Percentiles rank a stretch among this genome's conserved stretches.
Evolutionary conservation across 768 basidiomycete genomes (phyloP).

Genomic region (Boletellus sp.): DNA sequence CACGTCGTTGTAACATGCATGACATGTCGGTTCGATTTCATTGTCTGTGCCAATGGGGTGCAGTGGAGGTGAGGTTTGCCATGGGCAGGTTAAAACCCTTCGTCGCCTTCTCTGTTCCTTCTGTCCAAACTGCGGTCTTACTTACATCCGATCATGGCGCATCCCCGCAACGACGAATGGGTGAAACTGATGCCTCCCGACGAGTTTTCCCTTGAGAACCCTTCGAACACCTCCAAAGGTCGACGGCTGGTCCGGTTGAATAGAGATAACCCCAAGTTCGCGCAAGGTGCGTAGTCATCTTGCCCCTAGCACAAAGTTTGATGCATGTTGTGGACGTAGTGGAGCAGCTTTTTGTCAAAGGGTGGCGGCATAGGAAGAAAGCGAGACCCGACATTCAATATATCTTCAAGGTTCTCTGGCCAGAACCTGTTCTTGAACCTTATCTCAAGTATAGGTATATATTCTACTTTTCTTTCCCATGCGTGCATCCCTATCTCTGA

Average conservation of each 20-base stretch:
- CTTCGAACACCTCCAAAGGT: conserved; percentile 35
- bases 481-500: conserved; percentile 9
- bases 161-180: conserved; percentile 24
- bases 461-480: conserved; percentile 18
- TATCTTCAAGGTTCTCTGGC: conserved; percentile 50
- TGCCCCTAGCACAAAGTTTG: neutral
- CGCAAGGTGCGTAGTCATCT: conserved; percentile 36
- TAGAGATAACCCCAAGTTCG: conserved; percentile 33
- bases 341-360: conserved; percentile 46
- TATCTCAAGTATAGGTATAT: conserved; percentile 47
- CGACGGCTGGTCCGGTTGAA: conserved; percentile 42
- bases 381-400: conserved; percentile 44
- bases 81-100: conserved; percentile 20
- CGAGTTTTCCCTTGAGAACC: conserved; percentile 39
- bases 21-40: conserved; percentile 2
- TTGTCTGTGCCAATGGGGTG: conserved; percentile 18
- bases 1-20: conserved; percentile 16
- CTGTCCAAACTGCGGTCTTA: neutral
- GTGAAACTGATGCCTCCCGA: conserved; percentile 29
- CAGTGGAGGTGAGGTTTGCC: conserved; percentile 22
- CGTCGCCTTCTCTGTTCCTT: neutral
- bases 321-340: conserved; percentile 33
- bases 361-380: conserved; percentile 57
- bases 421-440: conserved; percentile 40
- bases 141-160: conserved; percentile 15